phyloP scores from a whole-genome alignment of 345 rosid species.

The Populus tremula region DNA sequence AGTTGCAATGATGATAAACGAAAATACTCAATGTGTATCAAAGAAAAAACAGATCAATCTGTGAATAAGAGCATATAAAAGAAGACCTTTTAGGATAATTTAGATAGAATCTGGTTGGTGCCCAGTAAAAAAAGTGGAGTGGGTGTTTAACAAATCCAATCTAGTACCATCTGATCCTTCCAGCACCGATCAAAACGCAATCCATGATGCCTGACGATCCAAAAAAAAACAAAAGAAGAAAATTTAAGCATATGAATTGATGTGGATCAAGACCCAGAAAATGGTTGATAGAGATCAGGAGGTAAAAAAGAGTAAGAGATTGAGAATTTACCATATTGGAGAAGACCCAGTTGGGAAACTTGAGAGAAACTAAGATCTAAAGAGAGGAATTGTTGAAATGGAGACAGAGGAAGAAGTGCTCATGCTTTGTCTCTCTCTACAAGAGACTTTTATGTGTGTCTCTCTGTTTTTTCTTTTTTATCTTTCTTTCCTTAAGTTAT shows the following conservation, averaged over 20 bases:
- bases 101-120: slow-evolving; percentile 57
- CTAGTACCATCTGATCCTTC: slow-evolving; percentile 56
- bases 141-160: slow-evolving; percentile 54
- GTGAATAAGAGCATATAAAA: slow-evolving; percentile 23
- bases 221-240: neutral
- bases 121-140: slow-evolving; percentile 42
- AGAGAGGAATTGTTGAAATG: slow-evolving; percentile 45
- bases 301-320: slow-evolving; percentile 11
- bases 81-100: slow-evolving; percentile 41
- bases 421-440: slow-evolving; percentile 32
- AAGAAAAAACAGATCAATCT: slow-evolving; percentile 28
- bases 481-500: slow-evolving; percentile 40
- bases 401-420: slow-evolving; percentile 55
- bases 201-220: slow-evolving; percentile 28
- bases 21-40: neutral
- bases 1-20: neutral
- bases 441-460: slow-evolving; percentile 27
- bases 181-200: slow-evolving; percentile 37
- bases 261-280: slow-evolving; percentile 25
- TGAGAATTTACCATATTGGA: slow-evolving; percentile 49
- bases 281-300: slow-evolving; percentile 33
- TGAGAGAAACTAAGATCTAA: slow-evolving; percentile 75
- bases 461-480: slow-evolving; percentile 28
- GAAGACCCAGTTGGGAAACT: slow-evolving; percentile 57
- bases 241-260: slow-evolving; percentile 17